Evolutionary conservation across 202 grass and related monocot species (phyloP).

Genomic region (Panicum virgatum): DNA sequence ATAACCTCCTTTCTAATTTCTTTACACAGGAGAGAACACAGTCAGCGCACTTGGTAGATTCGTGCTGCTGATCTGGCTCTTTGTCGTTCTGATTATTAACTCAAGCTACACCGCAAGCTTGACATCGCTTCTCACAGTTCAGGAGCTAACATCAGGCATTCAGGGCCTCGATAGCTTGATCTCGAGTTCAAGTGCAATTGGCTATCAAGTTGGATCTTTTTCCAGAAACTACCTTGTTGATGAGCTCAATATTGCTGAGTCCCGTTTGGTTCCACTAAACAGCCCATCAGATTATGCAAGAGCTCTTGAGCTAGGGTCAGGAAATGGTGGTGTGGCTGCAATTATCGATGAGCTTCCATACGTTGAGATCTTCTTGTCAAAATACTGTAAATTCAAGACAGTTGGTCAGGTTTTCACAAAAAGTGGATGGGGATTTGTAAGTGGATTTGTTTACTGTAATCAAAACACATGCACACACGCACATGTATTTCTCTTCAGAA

Average conservation of each 20-base stretch:
- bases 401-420: slow-evolving; percentile 95
- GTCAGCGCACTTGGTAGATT: slow-evolving; percentile 80
- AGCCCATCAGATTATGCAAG: slow-evolving; percentile 76
- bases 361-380: slow-evolving; percentile 76
- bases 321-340: slow-evolving; percentile 83
- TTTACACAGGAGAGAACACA: slow-evolving; percentile 90
- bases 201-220: slow-evolving; percentile 89
- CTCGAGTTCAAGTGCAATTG: slow-evolving; percentile 63
- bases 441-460: slow-evolving; percentile 40
- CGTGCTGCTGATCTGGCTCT: slow-evolving; percentile 89
- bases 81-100: slow-evolving; percentile 89
- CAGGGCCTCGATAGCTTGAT: slow-evolving; percentile 83
- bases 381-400: slow-evolving; percentile 82
- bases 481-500: not conserved
- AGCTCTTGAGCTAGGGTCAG: slow-evolving; percentile 74
- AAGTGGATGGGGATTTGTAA: slow-evolving; percentile 97
- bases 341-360: slow-evolving; percentile 95
- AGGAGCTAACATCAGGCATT: slow-evolving; percentile 76
- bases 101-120: slow-evolving; percentile 96
- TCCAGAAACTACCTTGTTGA: slow-evolving; percentile 76
- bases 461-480: not conserved
- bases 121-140: slow-evolving; percentile 96
- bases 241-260: slow-evolving; percentile 63
- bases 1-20: slow-evolving; percentile 30
- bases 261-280: slow-evolving; percentile 70